Percentiles rank a stretch among this genome's conserved stretches.
These are phyloP conservation scores for Priceomyces castillae DNA, from an alignment of 805 yeast genomes.

Conservation along the genomic window DNA sequence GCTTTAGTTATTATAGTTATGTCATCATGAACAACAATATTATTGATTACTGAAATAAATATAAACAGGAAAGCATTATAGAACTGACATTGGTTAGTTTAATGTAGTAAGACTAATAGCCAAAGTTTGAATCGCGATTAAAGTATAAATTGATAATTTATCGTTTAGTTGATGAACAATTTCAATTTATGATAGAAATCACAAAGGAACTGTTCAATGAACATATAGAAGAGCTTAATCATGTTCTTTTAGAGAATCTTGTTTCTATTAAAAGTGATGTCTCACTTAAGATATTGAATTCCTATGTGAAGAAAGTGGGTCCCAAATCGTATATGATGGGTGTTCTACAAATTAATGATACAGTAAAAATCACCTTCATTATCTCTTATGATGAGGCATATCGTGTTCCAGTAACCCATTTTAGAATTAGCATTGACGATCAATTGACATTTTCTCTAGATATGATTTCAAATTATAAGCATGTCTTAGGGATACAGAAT, in stretches of 20 bases:
- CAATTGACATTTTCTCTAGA: slow-evolving; percentile 1
- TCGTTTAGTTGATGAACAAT: neutral
- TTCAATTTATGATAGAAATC: slow-evolving; percentile 5
- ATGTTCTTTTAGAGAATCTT: slow-evolving; percentile 11
- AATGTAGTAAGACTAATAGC: no score
- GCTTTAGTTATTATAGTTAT: no score
- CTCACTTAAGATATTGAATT: neutral
- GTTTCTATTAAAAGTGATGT: neutral
- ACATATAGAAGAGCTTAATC: slow-evolving; percentile 14
- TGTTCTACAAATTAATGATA: neutral
- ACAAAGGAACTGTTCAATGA: slow-evolving; percentile 12
- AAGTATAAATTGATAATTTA: no score
- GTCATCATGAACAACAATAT: no score
- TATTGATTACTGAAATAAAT: neutral
- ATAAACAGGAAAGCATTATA: neutral
- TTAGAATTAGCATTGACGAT: slow-evolving; percentile 6
- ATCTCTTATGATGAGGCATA: slow-evolving; percentile 29
- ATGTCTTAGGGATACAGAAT: slow-evolving; percentile 1
- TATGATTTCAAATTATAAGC: neutral
- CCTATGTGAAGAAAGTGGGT: slow-evolving; percentile 3
- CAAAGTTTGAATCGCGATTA: no score
- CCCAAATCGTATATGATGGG: slow-evolving; percentile 7
- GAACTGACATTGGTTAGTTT: no score
- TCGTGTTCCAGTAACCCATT: slow-evolving; percentile 29
- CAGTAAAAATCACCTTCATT: slow-evolving; percentile 20